Conservation (phyloP, 179 eudicot species). For the Silene vulgaris region DNA sequence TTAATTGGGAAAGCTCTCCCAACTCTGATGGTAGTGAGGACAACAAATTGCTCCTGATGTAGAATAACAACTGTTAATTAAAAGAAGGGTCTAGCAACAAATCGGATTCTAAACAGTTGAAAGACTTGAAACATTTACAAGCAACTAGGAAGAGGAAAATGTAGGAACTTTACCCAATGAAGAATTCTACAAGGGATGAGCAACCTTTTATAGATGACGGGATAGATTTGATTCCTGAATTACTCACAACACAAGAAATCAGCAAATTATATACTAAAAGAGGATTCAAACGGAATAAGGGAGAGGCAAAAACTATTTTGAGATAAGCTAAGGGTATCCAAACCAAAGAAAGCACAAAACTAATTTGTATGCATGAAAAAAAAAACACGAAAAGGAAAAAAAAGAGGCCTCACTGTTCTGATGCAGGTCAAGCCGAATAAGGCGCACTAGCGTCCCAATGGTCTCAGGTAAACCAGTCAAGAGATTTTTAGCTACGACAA, state of each 20-base stretch:
- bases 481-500: constrained; percentile 65
- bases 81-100: constrained; percentile 12
- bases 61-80: constrained; percentile 9
- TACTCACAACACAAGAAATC: constrained; percentile 16
- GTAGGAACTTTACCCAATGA: constrained; percentile 59
- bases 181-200: constrained; percentile 73
- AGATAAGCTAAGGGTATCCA: neutral
- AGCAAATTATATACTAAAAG: neutral
- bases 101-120: constrained; percentile 10
- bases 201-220: constrained; percentile 80
- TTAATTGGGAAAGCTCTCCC: constrained; percentile 64
- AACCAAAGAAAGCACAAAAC: neutral
- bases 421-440: constrained; percentile 79
- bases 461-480: constrained; percentile 64
- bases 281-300: neutral
- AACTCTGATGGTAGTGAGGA: constrained; percentile 68
- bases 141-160: constrained; percentile 4
- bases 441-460: constrained; percentile 73
- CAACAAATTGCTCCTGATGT: constrained; percentile 60
- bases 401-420: constrained; percentile 71
- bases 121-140: constrained; percentile 7
- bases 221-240: constrained; percentile 73
- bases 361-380: neutral
- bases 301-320: neutral
- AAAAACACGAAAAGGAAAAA: neutral